These are phyloP conservation scores for Saturnispora sanitii DNA, from an alignment of 805 yeast species.

Conservation along the genomic window DNA sequence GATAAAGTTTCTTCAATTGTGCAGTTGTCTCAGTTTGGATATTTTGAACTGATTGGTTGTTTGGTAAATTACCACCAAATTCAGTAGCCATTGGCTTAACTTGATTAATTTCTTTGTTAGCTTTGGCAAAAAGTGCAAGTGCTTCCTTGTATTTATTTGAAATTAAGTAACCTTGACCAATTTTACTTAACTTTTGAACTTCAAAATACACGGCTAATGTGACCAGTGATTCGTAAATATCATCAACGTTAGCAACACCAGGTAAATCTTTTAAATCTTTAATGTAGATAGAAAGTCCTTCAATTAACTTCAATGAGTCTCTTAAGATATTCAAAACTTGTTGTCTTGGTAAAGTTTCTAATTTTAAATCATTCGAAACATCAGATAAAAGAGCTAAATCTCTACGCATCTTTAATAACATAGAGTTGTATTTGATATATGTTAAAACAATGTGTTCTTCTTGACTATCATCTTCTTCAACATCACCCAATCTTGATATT, in stretches of 20 bases:
- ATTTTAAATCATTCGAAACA: constrained; percentile 24
- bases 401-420: constrained; percentile 62
- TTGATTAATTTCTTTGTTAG: constrained; percentile 13
- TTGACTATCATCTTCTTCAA: constrained; percentile 45
- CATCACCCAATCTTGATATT: constrained; percentile 38
- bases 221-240: constrained; percentile 44
- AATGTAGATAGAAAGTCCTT: constrained; percentile 42
- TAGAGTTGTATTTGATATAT: constrained; percentile 58
- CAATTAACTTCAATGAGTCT: constrained; percentile 41
- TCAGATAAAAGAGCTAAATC: constrained; percentile 38
- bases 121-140: constrained; percentile 33
- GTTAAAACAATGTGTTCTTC: constrained; percentile 68
- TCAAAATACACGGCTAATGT: constrained; percentile 38
- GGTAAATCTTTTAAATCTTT: constrained; percentile 68
- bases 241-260: constrained; percentile 84
- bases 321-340: constrained; percentile 25
- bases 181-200: constrained; percentile 32
- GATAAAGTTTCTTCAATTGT: constrained; percentile 29
- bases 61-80: constrained; percentile 32
- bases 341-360: constrained; percentile 16
- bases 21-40: constrained; percentile 18
- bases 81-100: constrained; percentile 10
- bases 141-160: constrained; percentile 36
- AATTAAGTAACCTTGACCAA: constrained; percentile 38
- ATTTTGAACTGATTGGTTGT: constrained; percentile 24